Evolutionary conservation across 495 filamentous ascomycete genomes (phyloP), one percentile per base, ranked within the genome.

Genomic region (Talaromyces wortmannii): DNA sequence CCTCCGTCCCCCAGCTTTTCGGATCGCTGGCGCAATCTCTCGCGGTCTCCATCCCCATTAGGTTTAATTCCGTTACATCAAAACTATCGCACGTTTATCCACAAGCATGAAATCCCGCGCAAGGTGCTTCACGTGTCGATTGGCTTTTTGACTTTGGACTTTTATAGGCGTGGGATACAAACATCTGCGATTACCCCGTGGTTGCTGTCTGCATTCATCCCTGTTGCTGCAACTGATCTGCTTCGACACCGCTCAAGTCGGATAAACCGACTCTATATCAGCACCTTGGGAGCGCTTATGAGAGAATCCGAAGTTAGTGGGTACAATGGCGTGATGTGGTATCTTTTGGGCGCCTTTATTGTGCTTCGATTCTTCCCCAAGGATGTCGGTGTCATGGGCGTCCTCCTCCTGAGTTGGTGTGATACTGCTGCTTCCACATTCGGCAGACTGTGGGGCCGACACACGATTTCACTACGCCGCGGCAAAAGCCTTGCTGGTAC

Each of bases 311-410:
- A 99, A 71, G 95, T 91, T 52, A 74, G 81, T 13, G 89, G 89
- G 33, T 97, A 87, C 76, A 99, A 99, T 65, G 94, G 94, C 43
- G 92, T 97, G 52, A 92, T 99, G 53, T 96, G 88, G 80, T 99
- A 97, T 63, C 81, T 99, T 6, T 79, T 95, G 10, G 94, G 94
- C 12, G 86, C 91, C 17, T 97, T 90, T 77, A 79, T 83, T 15
- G 91, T 89, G 23, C 79, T 99, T 44, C 78, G 82, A 55, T 91
- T 90, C 69, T 92, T 91, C 67, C 91, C 91, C 29, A 97, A 97
- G 68, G 94, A 99, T 59, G 81, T 97, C n/a, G 90, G 86, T 3
- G 84, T 95, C 7, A 86, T 99, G 76, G 82, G 86, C 18, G 85
- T 96, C 12, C 75, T 97, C 55, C 78, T 99, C 49, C 80, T 99